Percentiles rank a stretch among this genome's conserved stretches.
These are phyloP conservation scores for Didymella arachidicola DNA, from an alignment of 2,329 filamentous ascomycete genomes.

Conservation along the genomic window DNA sequence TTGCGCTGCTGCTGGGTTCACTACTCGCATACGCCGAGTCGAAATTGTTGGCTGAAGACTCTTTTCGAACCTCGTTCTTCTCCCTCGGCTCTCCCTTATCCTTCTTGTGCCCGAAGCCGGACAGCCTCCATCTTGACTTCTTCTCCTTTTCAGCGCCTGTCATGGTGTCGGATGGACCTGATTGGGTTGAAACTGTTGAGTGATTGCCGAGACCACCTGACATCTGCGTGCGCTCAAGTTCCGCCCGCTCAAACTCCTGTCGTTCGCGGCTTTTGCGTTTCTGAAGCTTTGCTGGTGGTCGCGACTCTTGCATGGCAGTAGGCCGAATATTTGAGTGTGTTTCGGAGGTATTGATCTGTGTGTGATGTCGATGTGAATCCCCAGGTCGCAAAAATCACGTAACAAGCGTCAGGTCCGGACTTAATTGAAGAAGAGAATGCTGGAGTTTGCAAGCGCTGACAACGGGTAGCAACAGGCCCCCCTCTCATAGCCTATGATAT, in stretches of 20 bases:
- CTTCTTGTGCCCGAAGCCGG: conserved; percentile 47
- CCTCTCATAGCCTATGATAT: conserved; percentile 35
- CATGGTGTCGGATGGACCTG: conserved; percentile 28
- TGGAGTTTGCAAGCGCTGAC: conserved; percentile 8
- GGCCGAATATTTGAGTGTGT: background rate
- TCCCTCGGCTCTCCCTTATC: conserved; percentile 31
- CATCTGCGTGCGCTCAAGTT: conserved; percentile 24
- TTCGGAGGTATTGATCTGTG: background rate
- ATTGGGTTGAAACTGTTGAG: conserved; percentile 30
- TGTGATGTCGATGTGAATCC: background rate
- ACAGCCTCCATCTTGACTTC: conserved; percentile 48
- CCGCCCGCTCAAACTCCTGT: conserved; percentile 30
- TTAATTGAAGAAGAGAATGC: conserved; percentile 9
- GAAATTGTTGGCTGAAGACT: conserved; percentile 27
- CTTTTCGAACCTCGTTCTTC: conserved; percentile 22
- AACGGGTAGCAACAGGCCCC: conserved; percentile 16
- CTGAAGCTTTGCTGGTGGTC: conserved; percentile 41
- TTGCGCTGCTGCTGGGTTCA: conserved; percentile 42
- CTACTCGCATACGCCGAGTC: conserved; percentile 49
- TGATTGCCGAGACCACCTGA: conserved; percentile 30
- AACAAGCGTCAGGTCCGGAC: background rate
- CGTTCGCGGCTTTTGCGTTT: conserved; percentile 45
- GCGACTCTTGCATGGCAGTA: conserved; percentile 32
- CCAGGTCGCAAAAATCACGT: background rate
- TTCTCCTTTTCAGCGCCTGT: conserved; percentile 44